Evolutionary conservation across 2,329 filamentous ascomycete genomes (phyloP), one percentile per base, ranked within the genome.

Genomic region (Colletotrichum sp.): DNA sequence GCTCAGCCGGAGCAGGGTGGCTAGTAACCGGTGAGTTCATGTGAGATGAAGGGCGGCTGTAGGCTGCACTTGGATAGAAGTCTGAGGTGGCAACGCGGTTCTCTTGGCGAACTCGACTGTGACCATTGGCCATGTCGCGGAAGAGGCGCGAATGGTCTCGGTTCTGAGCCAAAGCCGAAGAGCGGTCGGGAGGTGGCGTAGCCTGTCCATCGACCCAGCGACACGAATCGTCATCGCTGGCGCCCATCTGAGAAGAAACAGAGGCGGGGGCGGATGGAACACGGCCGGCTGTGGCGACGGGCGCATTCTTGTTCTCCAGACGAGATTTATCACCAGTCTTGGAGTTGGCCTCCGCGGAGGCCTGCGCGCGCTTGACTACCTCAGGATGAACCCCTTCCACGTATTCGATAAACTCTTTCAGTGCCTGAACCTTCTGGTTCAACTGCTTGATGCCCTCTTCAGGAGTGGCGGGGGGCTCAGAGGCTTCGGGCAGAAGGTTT

Each of bases 391-490:
- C 73, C 12, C 73, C 73, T 67, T 76, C 73, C 4, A 76, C 30
- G 32, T 76, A 76, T 49, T 76, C 73, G 10, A 76, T 76, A n/a
- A 76, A 76, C 21, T 76, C 73, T 15, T 76, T 76, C 18, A 76
- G 73, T 8, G 21, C 64, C 49, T 74, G 73, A 12, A 76, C 64
- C n/a, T 69, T 76, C 44, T 69, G 64, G 28, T 32, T 30, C n/a
- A 76, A 13, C 26, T 69, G n/a, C 32, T 76, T 24, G 10, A 65
- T 30, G 2, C 44, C 28, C 34, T 73, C 57, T 13, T 69, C 70
- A 21, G 44, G 26, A 5, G 39, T 18, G 8, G 28, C 18, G 7
- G 68, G n/a, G 4, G 63, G 36, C 21, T 64, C 59, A 16, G 62
- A 24, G 15, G 57, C 49, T 8, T 59, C 64, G 9, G 73, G 57